Percentiles rank a stretch among this genome's conserved stretches.
Conservation (phyloP, 2,329 filamentous ascomycete genomes). For the Diaporthe sp. region DNA sequence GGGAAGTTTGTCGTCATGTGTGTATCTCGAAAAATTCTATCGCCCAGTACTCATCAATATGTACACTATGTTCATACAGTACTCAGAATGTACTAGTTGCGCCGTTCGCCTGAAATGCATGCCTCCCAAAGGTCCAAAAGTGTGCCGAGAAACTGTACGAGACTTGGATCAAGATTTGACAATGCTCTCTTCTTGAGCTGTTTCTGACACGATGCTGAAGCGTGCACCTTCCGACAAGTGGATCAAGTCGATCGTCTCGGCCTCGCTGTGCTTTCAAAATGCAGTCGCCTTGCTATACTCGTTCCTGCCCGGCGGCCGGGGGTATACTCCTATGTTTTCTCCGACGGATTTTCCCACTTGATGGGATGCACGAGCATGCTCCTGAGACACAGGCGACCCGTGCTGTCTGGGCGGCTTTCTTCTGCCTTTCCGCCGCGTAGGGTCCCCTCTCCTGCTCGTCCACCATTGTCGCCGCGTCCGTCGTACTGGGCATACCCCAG, state of each 20-base stretch:
- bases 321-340: conserved; percentile 45
- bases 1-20: conserved; percentile 4
- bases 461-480: conserved; percentile 64
- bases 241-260: neutral
- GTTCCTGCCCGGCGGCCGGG: too few relatives aligned
- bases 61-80: conserved; percentile 36
- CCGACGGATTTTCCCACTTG: conserved; percentile 73
- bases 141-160: neutral
- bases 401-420: conserved; percentile 59
- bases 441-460: conserved; percentile 59
- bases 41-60: conserved; percentile 26
- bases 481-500: conserved; percentile 71
- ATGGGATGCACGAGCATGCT: conserved; percentile 87
- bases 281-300: neutral
- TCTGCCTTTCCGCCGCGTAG: conserved; percentile 66
- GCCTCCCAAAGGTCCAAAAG: conserved; percentile 5
- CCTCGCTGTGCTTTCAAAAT: conserved; percentile 20
- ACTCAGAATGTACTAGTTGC: conserved; percentile 33
- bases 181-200: conserved; percentile 1
- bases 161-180: neutral
- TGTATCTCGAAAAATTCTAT: conserved; percentile 16
- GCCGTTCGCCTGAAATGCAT: conserved; percentile 39
- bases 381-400: conserved; percentile 81
- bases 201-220: neutral
- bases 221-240: neutral